These are phyloP conservation scores for Dothideomycetes sp. DNA, from an alignment of 2,329 filamentous ascomycete genomes.

Conservation along the genomic window DNA sequence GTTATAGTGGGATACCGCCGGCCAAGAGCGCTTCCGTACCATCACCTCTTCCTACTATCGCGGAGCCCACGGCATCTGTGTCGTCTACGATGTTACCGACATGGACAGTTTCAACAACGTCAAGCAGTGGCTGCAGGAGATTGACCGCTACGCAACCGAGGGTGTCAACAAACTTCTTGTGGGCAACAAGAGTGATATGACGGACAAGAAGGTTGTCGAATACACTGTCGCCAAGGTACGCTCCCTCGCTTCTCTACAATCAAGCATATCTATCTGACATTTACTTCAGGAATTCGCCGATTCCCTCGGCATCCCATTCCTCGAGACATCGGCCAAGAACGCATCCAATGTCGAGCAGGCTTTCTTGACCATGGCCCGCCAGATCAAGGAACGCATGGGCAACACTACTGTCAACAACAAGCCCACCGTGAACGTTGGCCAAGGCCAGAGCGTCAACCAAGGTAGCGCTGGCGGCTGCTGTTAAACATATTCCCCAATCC, in stretches of 20 bases:
- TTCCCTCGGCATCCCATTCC: conserved; percentile 96
- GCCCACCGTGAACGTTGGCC: conserved; percentile 90
- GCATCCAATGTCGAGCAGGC: conserved; percentile 99
- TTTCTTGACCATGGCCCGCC: conserved; percentile 98
- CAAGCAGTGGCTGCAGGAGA: conserved; percentile 99
- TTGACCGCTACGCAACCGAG: conserved; percentile 97
- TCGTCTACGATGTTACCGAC: conserved; percentile 99
- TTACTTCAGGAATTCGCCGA: conserved; percentile 84
- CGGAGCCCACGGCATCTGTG: conserved; percentile 96
- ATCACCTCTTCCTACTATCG: conserved; percentile 99
- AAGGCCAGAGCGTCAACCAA: conserved; percentile 86
- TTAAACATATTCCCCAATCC: conserved; percentile 51
- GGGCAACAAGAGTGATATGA: conserved; percentile 99
- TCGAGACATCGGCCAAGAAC: conserved; percentile 99
- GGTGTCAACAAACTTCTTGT: conserved; percentile 99
- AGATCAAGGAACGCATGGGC: conserved; percentile 99
- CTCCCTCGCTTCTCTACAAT: conserved; percentile 6
- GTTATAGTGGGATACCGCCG: conserved; percentile 90
- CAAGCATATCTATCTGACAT: background rate
- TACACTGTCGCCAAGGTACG: conserved; percentile 97
- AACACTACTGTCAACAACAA: conserved; percentile 97
- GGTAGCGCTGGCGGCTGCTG: conserved; percentile 82
- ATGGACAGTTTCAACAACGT: conserved; percentile 99
- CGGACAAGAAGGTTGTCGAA: conserved; percentile 99
- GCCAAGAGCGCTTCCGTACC: conserved; percentile 98